Evolutionary conservation across 148 eudicot genomes (phyloP).

Genomic region (Diospyros lotus): DNA sequence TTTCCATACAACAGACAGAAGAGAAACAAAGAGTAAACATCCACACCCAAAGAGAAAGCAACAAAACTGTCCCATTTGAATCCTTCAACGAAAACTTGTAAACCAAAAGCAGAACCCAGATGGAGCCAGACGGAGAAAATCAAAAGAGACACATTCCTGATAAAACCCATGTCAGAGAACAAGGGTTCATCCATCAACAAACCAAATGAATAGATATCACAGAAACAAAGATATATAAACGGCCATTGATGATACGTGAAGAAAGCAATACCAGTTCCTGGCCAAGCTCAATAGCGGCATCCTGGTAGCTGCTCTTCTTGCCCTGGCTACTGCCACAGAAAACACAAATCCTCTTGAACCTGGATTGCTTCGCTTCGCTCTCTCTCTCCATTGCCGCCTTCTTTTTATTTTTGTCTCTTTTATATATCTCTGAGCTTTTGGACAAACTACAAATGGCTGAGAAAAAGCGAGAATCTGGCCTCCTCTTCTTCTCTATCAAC

Average conservation of each 20-base stretch:
- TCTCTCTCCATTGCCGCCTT: constrained; percentile 54
- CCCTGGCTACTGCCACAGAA: constrained; percentile 99
- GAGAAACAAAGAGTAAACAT: too few relatives aligned
- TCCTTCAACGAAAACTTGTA: not conserved
- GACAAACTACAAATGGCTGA: too few relatives aligned
- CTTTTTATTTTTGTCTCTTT: not conserved
- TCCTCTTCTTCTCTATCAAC: too few relatives aligned
- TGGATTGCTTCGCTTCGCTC: constrained; percentile 53
- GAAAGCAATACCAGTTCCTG: constrained; percentile 62
- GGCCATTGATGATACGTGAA: not conserved
- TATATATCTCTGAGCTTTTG: too few relatives aligned
- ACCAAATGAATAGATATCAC: not conserved
- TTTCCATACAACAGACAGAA: too few relatives aligned
- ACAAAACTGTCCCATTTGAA: not conserved
- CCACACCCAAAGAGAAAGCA: too few relatives aligned
- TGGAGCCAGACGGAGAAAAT: constrained; percentile 7
- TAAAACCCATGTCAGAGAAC: constrained; percentile 15
- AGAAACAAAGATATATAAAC: not conserved
- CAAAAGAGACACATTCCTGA: not conserved
- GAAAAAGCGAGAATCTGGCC: too few relatives aligned
- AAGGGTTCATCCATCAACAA: not conserved
- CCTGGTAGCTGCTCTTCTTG: constrained; percentile 89
- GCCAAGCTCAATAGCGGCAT: constrained; percentile 96
- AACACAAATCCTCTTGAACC: constrained; percentile 87
- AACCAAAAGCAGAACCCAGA: not conserved